A percentile compares a stretch with the other conserved stretches of the same genome.
These are phyloP conservation scores for Hylodesmum podocarpum DNA, from an alignment of 306 rosid genomes.

Conservation along the genomic window DNA sequence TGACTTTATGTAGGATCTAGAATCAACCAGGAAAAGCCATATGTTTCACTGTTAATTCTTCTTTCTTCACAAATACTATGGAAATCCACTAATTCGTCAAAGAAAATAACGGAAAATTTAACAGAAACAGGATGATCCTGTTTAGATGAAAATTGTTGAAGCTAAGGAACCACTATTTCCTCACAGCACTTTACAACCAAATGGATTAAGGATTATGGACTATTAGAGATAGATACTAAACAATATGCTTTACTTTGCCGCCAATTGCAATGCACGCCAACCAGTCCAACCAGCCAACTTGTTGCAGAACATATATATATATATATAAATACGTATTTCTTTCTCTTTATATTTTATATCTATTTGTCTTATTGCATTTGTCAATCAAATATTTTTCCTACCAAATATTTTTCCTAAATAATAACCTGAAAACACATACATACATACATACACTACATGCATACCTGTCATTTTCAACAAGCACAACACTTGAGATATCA, in stretches of 20 bases:
- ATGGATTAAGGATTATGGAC: constrained; percentile 16
- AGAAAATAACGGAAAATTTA: not conserved
- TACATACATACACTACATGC: not conserved
- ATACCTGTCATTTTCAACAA: constrained; percentile 78
- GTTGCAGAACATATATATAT: too few relatives aligned
- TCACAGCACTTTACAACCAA: not conserved
- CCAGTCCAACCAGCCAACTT: too few relatives aligned
- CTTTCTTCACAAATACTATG: not conserved
- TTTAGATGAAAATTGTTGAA: not conserved
- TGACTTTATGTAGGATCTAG: constrained; percentile 79
- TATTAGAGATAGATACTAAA: not conserved
- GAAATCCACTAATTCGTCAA: not conserved
- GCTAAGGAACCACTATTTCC: not conserved
- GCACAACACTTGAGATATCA: constrained; percentile 95
- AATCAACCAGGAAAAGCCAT: constrained; percentile 38
- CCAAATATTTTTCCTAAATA: too few relatives aligned
- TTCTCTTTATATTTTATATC: too few relatives aligned
- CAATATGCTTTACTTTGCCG: too few relatives aligned
- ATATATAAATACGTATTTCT: too few relatives aligned
- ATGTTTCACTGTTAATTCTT: constrained; percentile 9
- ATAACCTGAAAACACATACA: not conserved
- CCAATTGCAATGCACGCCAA: too few relatives aligned
- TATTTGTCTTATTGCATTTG: too few relatives aligned
- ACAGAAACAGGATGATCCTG: not conserved
- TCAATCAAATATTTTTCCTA: too few relatives aligned